Base-by-base conservation (phyloP, 2,329 filamentous ascomycete species). In the Microsporum canis region DNA sequence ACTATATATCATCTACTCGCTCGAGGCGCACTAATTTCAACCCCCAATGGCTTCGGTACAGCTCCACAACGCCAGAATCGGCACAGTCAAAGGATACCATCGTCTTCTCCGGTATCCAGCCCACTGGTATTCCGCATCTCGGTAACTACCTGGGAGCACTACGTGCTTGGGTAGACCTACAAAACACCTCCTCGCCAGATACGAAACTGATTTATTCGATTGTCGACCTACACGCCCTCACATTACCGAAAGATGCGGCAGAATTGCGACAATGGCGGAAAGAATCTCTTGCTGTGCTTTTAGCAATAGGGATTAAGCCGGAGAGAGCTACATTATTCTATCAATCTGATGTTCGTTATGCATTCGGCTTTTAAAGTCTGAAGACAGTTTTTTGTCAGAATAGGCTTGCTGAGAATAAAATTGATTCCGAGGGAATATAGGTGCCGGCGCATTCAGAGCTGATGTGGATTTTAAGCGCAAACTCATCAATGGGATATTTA, bases 71-170 rank as follows among this genome's bases (percentile, higher is more conserved):
- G 43, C 34, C 59, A n/a, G 33, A 56, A 14, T 27, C 62, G 55
- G 43, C 60, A 55, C 23, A 31, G 59, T 61, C 64, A 51, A 12
- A 27, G 14, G 62, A 66, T 6, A 66, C 79, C 60, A 79, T 87
- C 62, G 84, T 97, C 69, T 96, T 99, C 78, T 97, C 94, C 2
- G 94, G 91, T 59, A 99, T 99, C 68, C 94, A 99, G 74, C 94
- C 94, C 17, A 99, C 94, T 0, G 94, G 92, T 39, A 82, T 95
- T 29, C 94, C 94, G 12, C 94, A 99, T 73, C 77, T 99, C 34
- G 94, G 94, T 60, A 99, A 99, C 76, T 99, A 96, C 74, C 82
- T 95, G 8, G 94, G 94, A 31, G 94, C 94, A 14, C 77, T 99
- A 60, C 83, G 84, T 58, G 85, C 90, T 79, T 99, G 94, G 94